Evolutionary conservation across 495 filamentous ascomycete genomes (phyloP), one percentile per base, ranked within the genome.

Genomic region (Venustampulla echinocandica): DNA sequence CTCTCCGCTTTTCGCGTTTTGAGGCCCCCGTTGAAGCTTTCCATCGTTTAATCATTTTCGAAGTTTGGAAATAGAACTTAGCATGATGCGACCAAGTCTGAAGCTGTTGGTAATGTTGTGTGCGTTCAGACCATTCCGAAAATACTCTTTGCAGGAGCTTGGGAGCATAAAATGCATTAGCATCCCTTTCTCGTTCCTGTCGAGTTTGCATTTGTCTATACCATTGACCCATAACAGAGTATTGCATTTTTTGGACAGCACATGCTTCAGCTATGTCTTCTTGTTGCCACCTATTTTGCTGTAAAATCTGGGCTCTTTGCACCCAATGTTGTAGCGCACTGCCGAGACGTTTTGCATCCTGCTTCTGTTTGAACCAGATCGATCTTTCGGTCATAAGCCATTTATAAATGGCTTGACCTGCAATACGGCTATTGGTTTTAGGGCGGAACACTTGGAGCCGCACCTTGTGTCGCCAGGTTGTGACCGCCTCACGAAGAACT

Each of bases 381-480:
- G 18, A 42, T 20, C 53, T 47, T 20, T 36, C 10, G 9, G 50
- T 30, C 42, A 51, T 10, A 3, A 42, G 14, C 50, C 50, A 55
- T 38, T 44, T 49, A 28, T 50, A 49, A 15, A 60, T 25, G 2
- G 45, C 14, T 28, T 52, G 34, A n/a, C 14, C 17, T 3, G 46
- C 20, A 34, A 52, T 9, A 3, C 46, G 44, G 3, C 35, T 3
- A 39, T 49, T 40, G 9, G 49, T 28, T 15, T 28, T 22, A 25
- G 4, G 5, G n/a, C 17, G 15, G 10, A 53, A 4, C n/a, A 49
- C 20, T 39, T 47, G 42, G 36, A 44, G 10, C 7, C 54, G 33
- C 14, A 82, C 66, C 13, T 64, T 69, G 61, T 84, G 78, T 45
- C 83, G 84, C 82, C 82, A 87, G 10, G 67, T 56, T 1, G 75